Conservation (phyloP, 2,329 filamentous ascomycete genomes). For the Penicillium nordicum region DNA sequence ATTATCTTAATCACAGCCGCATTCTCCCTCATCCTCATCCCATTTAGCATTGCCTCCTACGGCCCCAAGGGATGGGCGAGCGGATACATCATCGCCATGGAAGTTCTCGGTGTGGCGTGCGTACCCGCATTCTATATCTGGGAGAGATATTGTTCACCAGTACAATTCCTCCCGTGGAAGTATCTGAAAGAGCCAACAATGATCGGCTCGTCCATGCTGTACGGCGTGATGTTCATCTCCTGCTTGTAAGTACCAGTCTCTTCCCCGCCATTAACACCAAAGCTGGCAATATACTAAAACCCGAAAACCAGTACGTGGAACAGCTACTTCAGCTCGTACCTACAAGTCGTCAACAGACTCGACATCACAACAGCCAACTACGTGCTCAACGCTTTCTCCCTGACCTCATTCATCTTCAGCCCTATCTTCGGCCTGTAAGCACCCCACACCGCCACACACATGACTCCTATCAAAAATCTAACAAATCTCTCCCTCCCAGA, state of each 20-base stretch:
- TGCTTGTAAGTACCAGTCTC: background rate
- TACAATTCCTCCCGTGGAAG: no score
- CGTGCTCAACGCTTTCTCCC: conserved; percentile 5
- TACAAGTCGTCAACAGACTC: conserved; percentile 10
- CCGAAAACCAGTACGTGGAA: background rate
- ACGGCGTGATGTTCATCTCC: conserved; percentile 9
- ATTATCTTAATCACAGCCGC: no score
- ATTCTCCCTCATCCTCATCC: no score
- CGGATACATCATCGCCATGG: no score
- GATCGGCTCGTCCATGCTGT: conserved; percentile 8
- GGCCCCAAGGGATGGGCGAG: no score
- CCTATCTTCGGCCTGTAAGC: conserved; percentile 9
- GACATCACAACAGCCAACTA: conserved; percentile 5
- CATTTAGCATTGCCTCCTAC: no score
- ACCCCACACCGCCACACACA: no score
- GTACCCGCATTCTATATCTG: no score
- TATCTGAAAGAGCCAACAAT: background rate
- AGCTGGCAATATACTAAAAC: background rate
- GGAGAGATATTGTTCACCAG: no score
- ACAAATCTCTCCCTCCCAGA: background rate
- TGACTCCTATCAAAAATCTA: background rate
- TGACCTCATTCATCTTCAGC: conserved; percentile 9
- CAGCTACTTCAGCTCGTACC: conserved; percentile 7
- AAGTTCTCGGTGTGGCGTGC: no score
- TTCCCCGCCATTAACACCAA: background rate